Evolutionary conservation across 2,329 filamentous ascomycete species (phyloP).

Genomic region (Arthroderma sp.): DNA sequence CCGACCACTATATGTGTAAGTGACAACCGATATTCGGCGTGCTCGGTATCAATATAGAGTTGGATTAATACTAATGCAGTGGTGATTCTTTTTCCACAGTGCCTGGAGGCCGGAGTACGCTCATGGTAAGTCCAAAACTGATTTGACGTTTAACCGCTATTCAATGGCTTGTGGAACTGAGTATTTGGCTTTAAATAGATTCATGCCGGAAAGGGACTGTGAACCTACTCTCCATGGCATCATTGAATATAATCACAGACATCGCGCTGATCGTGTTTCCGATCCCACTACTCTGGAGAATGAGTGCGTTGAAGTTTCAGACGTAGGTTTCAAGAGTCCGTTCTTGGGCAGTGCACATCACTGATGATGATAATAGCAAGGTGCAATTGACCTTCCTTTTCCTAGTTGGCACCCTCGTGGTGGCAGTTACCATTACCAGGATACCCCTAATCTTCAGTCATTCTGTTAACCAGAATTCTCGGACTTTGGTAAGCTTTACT

Average conservation of each 20-base stretch:
- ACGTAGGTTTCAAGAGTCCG: slow-evolving; percentile 7
- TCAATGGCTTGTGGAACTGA: neutral
- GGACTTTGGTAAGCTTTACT: slow-evolving; percentile 11
- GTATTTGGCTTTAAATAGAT: slow-evolving; percentile 6
- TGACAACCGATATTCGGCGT: neutral
- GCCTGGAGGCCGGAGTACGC: slow-evolving; percentile 5
- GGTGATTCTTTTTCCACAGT: too few species aligned
- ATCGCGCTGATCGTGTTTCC: slow-evolving; percentile 15
- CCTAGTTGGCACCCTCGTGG: slow-evolving; percentile 12
- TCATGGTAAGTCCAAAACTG: neutral
- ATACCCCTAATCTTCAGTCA: slow-evolving; percentile 13
- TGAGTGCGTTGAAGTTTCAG: slow-evolving; percentile 12
- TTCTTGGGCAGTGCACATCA: too few species aligned
- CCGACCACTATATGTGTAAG: slow-evolving; percentile 11
- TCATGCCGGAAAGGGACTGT: slow-evolving; percentile 11
- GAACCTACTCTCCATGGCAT: slow-evolving; percentile 13
- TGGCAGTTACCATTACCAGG: slow-evolving; percentile 13
- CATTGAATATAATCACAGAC: slow-evolving; percentile 14
- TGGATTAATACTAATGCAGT: neutral
- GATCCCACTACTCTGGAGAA: slow-evolving; percentile 15
- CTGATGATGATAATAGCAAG: slow-evolving; percentile 9
- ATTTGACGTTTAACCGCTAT: neutral
- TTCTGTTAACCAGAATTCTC: slow-evolving; percentile 12
- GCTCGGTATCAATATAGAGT: neutral
- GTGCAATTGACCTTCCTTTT: slow-evolving; percentile 14